Base-by-base conservation (phyloP, 2,329 filamentous ascomycete genomes). In the Malbranchea zuffiana region DNA sequence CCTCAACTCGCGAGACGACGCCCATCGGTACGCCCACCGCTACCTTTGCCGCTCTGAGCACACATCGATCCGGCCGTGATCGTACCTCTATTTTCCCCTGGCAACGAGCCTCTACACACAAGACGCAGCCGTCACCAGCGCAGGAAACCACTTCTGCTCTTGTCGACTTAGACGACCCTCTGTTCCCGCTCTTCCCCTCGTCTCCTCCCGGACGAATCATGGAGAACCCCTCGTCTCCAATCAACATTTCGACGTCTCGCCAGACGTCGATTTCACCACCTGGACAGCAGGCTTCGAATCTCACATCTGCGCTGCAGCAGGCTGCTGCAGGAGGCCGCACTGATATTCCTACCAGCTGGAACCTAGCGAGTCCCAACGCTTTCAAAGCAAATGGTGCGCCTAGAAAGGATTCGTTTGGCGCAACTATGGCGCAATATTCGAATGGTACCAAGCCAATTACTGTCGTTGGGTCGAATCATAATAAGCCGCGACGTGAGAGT, bases 391-490 rank as follows among this genome's bases (percentile, higher is more conserved):
- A 47, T 46, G 44, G 57, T 43, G 63, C 62, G 39, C n/a, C n/a
- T n/a, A 67, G 69, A 45, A 69, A 73, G 48, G 71, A 74, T 50
- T 75, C 72, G 39, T 60, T 72, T 47, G 65, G 63, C 49, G 59
- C 66, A 43, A 57, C 53, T 32, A 63, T 63, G 50, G 54, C 63
- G 35, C 72, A 74, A 49, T 74, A 71, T 59, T 69, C 68, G 45
- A 69, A 67, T 44, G 72, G 71, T 28, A 69, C 71, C 17, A 69
- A 69, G 46, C 72, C 74, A 26, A 79, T 80, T 45, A 72, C 72
- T n/a, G 67, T 75, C 54, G 63, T 65, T 44, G 63, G 56, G 28
- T 62, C 57, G 16, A 62, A 60, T 44, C 57, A 57, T 46, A 70
- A 72, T 44, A 66, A 67, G 40, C 63, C 62, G 35, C 63, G 74